Base-by-base conservation (phyloP, 2,329 filamentous ascomycete genomes). In the Alternaria gaisen region DNA sequence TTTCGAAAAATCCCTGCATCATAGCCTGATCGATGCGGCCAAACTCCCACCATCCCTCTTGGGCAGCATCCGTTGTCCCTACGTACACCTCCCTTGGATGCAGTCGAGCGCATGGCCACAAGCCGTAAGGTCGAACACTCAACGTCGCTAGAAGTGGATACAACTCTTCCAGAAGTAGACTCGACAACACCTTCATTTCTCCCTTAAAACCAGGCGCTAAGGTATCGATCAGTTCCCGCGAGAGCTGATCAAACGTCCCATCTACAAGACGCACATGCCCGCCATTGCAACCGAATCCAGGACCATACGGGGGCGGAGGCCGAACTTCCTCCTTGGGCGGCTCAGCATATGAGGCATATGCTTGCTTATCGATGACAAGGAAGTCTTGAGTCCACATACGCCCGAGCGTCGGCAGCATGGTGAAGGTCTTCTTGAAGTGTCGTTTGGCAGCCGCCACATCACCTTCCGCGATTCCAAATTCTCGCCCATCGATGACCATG, bases 401-500 rank as follows among this genome's bases (percentile, higher is more conserved):
- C 14, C 58, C 60, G 5, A 60, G 60, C 12, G 56, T 56, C 3
- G 60, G 63, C 5, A 58, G 42, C 51, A 58, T 53, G 7, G 56
- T 57, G 28, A 54, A 63, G 5, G 53, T 54, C 9, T 48, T 48
- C 32, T 44, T 61, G 54, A 62, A 63, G 11, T 61, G 58, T 32
- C 52, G 54, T 44, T 65, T 68, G 3, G 65, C 65, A 14, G 65
- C 67, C 22, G 59, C 62, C 8, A 69, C 55, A 24, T 71, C 68
- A 34, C 60, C 63, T 54, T 71, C 67, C 9, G 68, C 43, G 6
- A 71, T 69, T 7, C 58, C 63, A 20, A 61, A 9, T 2, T 66
- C 58, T 8, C 59, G 56, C 1, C 68, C 67, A 38, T 71, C 56
- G n/a, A 63, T 20, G 28, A 57, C 60, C 10, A 58, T 48, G 9